Evolutionary conservation across 768 basidiomycete species (phyloP).

Genomic region (Albatrellus ellisii): DNA sequence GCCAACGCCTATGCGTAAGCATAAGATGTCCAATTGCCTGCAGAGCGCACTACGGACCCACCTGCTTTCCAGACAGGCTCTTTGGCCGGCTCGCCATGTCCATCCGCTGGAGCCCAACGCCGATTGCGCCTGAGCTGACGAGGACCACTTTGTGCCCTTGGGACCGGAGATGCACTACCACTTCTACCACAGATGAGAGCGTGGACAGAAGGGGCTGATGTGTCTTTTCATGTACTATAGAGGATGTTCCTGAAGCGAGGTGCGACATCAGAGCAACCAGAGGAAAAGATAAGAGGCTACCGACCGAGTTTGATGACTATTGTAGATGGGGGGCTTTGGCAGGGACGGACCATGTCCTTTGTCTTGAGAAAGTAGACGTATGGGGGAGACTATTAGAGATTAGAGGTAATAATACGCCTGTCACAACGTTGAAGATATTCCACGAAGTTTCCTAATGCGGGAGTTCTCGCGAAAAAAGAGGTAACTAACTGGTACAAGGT

Average conservation of each 20-base stretch:
- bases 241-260: conserved; percentile 63
- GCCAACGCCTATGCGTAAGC: conserved; percentile 63
- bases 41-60: conserved; percentile 21
- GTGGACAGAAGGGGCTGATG: conserved; percentile 87
- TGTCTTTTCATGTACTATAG: conserved; percentile 90
- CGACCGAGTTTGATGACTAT: conserved; percentile 22
- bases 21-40: conserved; percentile 8
- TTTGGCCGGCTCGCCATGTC: conserved; percentile 68
- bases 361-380: not conserved
- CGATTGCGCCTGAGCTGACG: conserved; percentile 96
- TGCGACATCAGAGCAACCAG: not conserved
- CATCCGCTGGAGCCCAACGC: conserved; percentile 90
- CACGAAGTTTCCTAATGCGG: too few species aligned
- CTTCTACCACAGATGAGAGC: conserved; percentile 86
- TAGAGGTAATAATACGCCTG: too few species aligned
- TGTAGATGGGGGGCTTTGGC: conserved; percentile 9
- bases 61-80: conserved; percentile 84
- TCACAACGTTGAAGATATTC: too few species aligned
- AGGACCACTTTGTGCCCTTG: conserved; percentile 91
- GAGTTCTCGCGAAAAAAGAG: too few species aligned
- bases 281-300: not conserved
- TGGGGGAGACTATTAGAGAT: not conserved
- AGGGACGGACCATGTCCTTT: not conserved
- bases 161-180: conserved; percentile 61
- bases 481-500: too few species aligned